These are phyloP conservation scores for Xerocomellus amylosporus DNA, from an alignment of 768 basidiomycete species.

Conservation along the genomic window DNA sequence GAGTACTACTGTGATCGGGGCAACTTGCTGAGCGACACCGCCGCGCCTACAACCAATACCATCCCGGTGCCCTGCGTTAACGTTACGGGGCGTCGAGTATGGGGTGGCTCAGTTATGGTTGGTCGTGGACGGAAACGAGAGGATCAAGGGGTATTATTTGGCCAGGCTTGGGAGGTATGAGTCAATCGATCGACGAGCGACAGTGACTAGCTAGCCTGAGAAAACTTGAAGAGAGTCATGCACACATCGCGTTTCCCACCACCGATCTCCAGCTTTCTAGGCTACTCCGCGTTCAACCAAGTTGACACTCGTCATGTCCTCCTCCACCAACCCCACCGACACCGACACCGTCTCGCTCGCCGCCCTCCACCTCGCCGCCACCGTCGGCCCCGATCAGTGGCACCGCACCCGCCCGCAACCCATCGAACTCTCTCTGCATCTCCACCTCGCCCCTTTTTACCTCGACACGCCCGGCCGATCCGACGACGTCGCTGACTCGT, in stretches of 20 bases:
- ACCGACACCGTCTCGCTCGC: conserved; percentile 48
- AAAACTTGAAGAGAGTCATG: no score
- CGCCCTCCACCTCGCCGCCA: conserved; percentile 39
- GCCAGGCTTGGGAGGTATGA: no score
- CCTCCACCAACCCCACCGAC: not conserved
- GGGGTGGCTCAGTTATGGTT: no score
- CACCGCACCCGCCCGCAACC: conserved; percentile 47
- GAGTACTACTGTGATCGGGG: not conserved
- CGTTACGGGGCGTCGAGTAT: no score
- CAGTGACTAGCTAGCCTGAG: no score
- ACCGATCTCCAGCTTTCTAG: no score
- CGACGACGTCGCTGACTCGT: conserved; percentile 53
- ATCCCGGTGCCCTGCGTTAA: not conserved
- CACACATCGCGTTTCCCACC: no score
- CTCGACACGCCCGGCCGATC: conserved; percentile 44
- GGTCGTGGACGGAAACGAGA: no score
- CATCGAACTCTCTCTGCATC: conserved; percentile 44
- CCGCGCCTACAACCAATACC: not conserved
- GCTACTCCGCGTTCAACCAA: no score
- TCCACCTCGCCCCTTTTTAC: conserved; percentile 41
- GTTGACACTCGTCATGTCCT: not conserved
- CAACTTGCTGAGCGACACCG: not conserved
- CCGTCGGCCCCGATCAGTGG: conserved; percentile 54
- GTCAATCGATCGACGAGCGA: no score
- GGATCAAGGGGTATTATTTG: no score